Evolutionary conservation across 306 rosid genomes (phyloP).

Genomic region (Castanea sativa): DNA sequence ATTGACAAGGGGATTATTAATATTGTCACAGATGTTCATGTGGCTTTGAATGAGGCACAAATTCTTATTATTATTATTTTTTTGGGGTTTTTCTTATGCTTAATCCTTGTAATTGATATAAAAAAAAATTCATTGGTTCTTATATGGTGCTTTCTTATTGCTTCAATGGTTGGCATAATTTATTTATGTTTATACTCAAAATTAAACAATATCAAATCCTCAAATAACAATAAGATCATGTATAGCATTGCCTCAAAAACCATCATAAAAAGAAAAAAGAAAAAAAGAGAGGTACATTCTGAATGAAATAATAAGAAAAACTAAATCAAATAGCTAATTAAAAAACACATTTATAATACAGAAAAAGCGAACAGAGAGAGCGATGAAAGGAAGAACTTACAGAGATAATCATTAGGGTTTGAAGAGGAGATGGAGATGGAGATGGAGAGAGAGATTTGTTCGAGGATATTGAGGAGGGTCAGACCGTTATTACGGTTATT

Average conservation of each 20-base stretch:
- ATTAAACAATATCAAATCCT: too few relatives aligned
- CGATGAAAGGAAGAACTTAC: neutral
- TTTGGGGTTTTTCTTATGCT: too few relatives aligned
- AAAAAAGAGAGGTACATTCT: neutral
- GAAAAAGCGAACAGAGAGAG: neutral
- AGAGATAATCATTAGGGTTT: neutral
- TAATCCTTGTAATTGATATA: too few relatives aligned
- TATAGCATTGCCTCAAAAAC: neutral
- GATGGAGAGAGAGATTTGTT: slow-evolving; percentile 13
- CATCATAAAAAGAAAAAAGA: neutral
- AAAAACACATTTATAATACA: neutral
- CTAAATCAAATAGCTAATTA: neutral
- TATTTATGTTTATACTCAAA: too few relatives aligned
- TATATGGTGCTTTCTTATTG: too few relatives aligned
- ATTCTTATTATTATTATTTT: too few relatives aligned
- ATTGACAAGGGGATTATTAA: too few relatives aligned
- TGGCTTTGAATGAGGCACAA: too few relatives aligned
- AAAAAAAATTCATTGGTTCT: too few relatives aligned
- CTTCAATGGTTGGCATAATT: too few relatives aligned
- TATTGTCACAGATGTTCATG: too few relatives aligned
- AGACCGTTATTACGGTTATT: slow-evolving; percentile 29
- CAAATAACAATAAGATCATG: too few relatives aligned
- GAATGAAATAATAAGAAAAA: neutral
- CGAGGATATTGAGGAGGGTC: neutral
- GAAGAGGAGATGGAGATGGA: neutral